Evolutionary conservation across 164 flowering plant genomes (phyloP).

Genomic region (Houttuynia cordata): DNA sequence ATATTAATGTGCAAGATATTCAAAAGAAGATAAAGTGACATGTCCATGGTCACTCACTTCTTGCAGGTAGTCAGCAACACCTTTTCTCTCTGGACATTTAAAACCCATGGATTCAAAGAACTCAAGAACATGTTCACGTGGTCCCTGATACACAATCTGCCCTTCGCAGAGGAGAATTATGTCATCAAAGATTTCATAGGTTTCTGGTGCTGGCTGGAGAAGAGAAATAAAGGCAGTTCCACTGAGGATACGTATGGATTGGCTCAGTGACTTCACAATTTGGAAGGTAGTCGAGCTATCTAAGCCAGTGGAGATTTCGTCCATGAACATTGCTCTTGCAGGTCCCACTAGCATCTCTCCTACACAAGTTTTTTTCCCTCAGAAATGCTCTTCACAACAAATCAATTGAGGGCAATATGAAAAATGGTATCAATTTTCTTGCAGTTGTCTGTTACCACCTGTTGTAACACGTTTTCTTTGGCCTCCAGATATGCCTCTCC

Average conservation of each 20-base stretch:
- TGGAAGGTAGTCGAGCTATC: slow-evolving; percentile 47
- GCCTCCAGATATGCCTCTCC: slow-evolving; percentile 58
- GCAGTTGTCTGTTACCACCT: slow-evolving; percentile 14
- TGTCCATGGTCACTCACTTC: slow-evolving; percentile 18
- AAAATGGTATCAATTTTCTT: slow-evolving; percentile 4
- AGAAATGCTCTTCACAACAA: too few relatives aligned
- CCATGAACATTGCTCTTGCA: slow-evolving; percentile 44
- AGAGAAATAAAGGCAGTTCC: slow-evolving; percentile 35
- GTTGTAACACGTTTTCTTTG: slow-evolving; percentile 45
- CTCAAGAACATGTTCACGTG: slow-evolving; percentile 37
- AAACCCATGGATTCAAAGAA: slow-evolving; percentile 46
- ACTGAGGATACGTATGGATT: slow-evolving; percentile 28
- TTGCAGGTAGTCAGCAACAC: slow-evolving; percentile 46
- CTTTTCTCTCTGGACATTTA: slow-evolving; percentile 47
- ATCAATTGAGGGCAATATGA: too few relatives aligned
- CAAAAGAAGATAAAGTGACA: background rate
- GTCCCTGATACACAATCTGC: slow-evolving; percentile 44
- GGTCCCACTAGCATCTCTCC: slow-evolving; percentile 58
- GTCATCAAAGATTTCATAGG: slow-evolving; percentile 45
- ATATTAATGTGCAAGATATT: too few relatives aligned
- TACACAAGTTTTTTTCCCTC: background rate
- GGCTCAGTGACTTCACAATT: slow-evolving; percentile 35
- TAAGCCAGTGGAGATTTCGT: slow-evolving; percentile 48
- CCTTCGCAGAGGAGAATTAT: slow-evolving; percentile 45
- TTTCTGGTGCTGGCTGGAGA: slow-evolving; percentile 55